Conservation (phyloP, 441 rosid species). For the Corymbia citriodora region DNA sequence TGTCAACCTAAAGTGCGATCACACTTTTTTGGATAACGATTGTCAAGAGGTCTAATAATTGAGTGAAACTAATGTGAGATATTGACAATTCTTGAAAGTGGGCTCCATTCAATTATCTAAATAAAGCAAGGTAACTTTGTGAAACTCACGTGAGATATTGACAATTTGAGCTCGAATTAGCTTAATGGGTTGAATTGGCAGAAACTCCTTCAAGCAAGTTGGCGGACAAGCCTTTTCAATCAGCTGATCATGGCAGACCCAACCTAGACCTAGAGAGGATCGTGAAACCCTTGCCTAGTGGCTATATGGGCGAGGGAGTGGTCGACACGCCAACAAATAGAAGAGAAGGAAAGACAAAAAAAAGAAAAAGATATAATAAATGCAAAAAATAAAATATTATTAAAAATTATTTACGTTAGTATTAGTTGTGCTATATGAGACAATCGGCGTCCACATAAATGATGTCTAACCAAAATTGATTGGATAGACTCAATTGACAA, state of each 20-base stretch:
- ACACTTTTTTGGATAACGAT: neutral
- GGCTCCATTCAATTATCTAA: neutral
- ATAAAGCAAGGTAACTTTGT: neutral
- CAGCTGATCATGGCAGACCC: no score
- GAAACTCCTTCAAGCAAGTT: neutral
- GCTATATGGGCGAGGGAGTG: no score
- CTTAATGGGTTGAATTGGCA: neutral
- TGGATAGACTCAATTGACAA: neutral
- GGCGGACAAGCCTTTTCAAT: neutral
- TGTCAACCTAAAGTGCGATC: neutral
- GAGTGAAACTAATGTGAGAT: neutral
- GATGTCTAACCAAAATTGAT: no score
- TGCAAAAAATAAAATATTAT: no score
- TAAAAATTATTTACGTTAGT: neutral
- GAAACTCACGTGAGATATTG: neutral
- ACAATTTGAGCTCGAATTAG: neutral
- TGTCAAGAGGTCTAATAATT: neutral
- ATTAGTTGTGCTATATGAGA: no score
- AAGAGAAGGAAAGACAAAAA: no score
- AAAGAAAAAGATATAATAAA: no score
- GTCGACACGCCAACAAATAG: no score
- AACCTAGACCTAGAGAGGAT: no score
- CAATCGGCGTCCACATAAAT: fast-evolving
- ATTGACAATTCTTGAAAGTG: neutral
- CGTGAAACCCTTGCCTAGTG: no score